phyloP scores from a whole-genome alignment of 768 basidiomycete species.

The Butyriboletus loyo region DNA sequence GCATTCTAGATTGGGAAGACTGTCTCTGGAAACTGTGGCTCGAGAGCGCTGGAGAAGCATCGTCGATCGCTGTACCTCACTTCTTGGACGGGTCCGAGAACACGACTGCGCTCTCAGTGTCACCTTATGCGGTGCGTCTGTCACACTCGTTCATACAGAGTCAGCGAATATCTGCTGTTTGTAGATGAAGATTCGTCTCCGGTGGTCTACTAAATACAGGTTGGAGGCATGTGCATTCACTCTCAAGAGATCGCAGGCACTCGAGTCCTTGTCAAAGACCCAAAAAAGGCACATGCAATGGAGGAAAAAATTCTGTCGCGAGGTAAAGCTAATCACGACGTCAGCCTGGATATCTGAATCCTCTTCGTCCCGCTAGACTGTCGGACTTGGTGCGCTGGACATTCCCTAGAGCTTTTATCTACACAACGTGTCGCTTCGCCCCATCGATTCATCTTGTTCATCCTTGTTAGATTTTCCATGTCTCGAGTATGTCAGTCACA shows the following conservation, averaged over 20 bases:
- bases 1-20: slow-evolving; percentile 55
- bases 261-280: slow-evolving; percentile 32
- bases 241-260: slow-evolving; percentile 37
- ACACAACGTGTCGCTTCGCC: not conserved
- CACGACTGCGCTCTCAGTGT: slow-evolving; percentile 8
- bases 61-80: slow-evolving; percentile 15
- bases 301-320: slow-evolving; percentile 55
- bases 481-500: slow-evolving; percentile 1
- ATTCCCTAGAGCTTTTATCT: slow-evolving; percentile 5
- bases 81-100: slow-evolving; percentile 6
- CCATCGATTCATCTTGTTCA: not conserved
- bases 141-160: not conserved
- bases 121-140: slow-evolving; percentile 19
- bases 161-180: not conserved
- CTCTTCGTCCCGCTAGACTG: slow-evolving; percentile 10
- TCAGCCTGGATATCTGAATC: not conserved
- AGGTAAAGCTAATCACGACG: slow-evolving; percentile 29
- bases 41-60: slow-evolving; percentile 45
- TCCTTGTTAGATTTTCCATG: not conserved
- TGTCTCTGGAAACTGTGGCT: slow-evolving; percentile 67
- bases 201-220: slow-evolving; percentile 46
- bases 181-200: slow-evolving; percentile 41
- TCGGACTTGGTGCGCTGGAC: slow-evolving; percentile 16
- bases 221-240: slow-evolving; percentile 52
- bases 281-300: slow-evolving; percentile 47